Evolutionary conservation across 2,329 filamentous ascomycete genomes (phyloP).

Genomic region (Trichophyton verrucosum): DNA sequence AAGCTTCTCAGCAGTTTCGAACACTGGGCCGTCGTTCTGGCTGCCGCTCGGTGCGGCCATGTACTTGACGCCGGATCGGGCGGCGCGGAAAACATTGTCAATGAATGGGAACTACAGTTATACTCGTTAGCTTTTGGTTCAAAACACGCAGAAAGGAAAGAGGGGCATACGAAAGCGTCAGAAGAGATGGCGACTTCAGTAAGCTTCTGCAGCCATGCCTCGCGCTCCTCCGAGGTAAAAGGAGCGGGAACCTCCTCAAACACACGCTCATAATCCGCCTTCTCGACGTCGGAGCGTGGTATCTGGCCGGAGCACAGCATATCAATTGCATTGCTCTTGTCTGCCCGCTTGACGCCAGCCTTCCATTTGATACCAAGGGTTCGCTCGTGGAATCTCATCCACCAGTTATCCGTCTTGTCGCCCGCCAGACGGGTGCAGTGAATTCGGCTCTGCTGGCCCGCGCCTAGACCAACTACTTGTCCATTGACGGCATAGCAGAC

Average conservation of each 20-base stretch:
- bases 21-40: constrained; percentile 37
- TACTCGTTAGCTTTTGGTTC: not conserved
- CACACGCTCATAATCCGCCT: constrained; percentile 70
- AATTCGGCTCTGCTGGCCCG: constrained; percentile 93
- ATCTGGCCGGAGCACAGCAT: constrained; percentile 84
- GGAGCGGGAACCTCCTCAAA: constrained; percentile 79
- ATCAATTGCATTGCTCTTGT: constrained; percentile 98
- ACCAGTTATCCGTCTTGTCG: constrained; percentile 99
- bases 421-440: constrained; percentile 96
- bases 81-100: constrained; percentile 91
- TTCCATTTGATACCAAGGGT: constrained; percentile 89
- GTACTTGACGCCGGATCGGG: constrained; percentile 84
- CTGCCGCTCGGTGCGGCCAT: constrained; percentile 83
- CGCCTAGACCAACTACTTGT: constrained; percentile 85
- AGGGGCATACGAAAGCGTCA: constrained; percentile 73
- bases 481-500: constrained; percentile 95
- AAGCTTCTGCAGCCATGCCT: constrained; percentile 74
- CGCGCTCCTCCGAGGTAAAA: constrained; percentile 74
- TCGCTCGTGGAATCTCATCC: constrained; percentile 92
- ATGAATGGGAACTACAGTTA: constrained; percentile 79
- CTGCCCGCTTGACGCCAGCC: constrained; percentile 88
- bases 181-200: constrained; percentile 67
- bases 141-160: not conserved
- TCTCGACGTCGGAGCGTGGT: constrained; percentile 70
- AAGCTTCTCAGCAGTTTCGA: constrained; percentile 81